Base-by-base conservation (phyloP, 2,329 filamentous ascomycete genomes). In the Pseudogymnoascus verrucosus region DNA sequence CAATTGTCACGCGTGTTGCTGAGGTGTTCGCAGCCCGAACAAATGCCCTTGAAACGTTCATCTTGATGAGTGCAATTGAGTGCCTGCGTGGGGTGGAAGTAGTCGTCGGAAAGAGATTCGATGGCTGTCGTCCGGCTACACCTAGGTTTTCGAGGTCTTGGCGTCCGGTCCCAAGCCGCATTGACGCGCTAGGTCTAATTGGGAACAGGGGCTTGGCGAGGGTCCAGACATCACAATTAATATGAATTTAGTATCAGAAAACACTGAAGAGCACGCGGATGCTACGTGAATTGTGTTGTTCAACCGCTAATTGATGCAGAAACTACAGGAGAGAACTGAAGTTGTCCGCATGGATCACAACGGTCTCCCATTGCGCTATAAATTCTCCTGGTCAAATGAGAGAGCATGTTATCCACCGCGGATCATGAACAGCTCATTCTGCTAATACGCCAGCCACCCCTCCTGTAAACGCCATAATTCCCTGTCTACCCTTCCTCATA, bases 11-110 rank as follows among this genome's bases (percentile, higher is more conserved):
- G 62, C 68, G 67, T 36, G 71, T 64, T 64, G 68, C 67, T 63
- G 71, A 63, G 34, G 67, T 69, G 65, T 71, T 69, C 31, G 71
- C 66, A 61, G 72, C 69, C 64, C 69, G 69, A 64, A 75, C 67
- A 61, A 73, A 65, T 64, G 71, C 68, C 68, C 67, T 69, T 57
- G 73, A 73, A 63, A 74, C 62, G 59, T 61, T 61, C 73, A 74
- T 74, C 63, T 64, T 73, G 68, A 64, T 61, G 66, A 65, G 62
- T 67, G 68, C 68, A 72, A 70, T 71, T 71, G 71, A 63, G 42
- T 61, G 59, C 19, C 59, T 61, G 59, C 36, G 67, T 68, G 66
- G 65, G 42, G 64, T 68, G 67, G 39, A 42, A 61, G 36, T 61
- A 61, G 59, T 61, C 59, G 59, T 61, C 59, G 59, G 59, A 64